Base-by-base conservation (phyloP, 1,284 basidiomycete species). In the Rhizoctonia solani region DNA sequence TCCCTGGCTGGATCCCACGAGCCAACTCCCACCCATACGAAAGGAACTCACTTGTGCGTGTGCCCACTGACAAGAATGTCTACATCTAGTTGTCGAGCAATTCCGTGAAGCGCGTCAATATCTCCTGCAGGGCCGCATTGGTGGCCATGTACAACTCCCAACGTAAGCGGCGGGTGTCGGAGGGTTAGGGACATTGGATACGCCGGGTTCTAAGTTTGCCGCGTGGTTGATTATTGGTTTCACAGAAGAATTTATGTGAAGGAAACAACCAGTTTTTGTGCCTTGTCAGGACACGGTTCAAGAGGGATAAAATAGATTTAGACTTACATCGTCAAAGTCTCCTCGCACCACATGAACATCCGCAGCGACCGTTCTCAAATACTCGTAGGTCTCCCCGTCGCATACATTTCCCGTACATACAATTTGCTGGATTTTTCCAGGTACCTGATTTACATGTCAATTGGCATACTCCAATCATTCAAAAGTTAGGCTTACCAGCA, bases 371-470 rank as follows among this genome's bases (percentile, higher is more conserved):
- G 92, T 94, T 67, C 93, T 83, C n/a, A 99, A 82, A 79, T 98
- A 99, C 74, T 98, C 96, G 75, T 91, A 94, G 11, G 96, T 99
- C 79, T 98, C 96, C 73, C 90, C 89, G 80, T 99, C 97, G 77
- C 94, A 97, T 13, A 98, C 89, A 76, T 99, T 99, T 54, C 96
- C 97, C 0, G 96, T 99, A 76, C 95, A 97, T 34, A 99, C 84
- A 70, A 99, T 97, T 78, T 99, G 96, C 71, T 96, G 93, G 44
- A 99, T 99, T 80, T 99, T 99, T 39, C 97, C 96, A 9, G 96
- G 88, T 1, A 95, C 79, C 79, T 81, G 65, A 34, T n/a, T n/a
- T n/a, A n/a, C n/a, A n/a, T n/a, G n/a, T 41, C 54, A 27, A 25
- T 25, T 16, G 9, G 47, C 27, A 25, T 44, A 46, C 46, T 9